Evolutionary conservation across 768 basidiomycete species (phyloP), one percentile per base, ranked within the genome.

Genomic region (Leccinum barrowsii): DNA sequence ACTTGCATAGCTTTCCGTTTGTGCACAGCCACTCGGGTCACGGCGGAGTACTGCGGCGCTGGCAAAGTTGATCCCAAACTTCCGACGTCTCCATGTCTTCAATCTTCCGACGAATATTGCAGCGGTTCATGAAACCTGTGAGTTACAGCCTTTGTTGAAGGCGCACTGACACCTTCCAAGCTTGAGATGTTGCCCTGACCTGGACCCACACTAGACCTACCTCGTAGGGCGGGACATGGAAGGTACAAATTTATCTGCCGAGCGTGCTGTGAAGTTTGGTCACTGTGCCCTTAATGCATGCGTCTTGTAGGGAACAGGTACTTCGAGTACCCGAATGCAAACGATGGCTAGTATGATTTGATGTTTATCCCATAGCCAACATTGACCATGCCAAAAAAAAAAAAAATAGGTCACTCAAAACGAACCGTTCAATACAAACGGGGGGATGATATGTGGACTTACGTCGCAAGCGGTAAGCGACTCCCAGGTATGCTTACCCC

Each of bases 361-460:
- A 7, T 40, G 51, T 50, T 37, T 2, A 6, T 59, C 8, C 17
- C n/a, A 8, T 28, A 1, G 35, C 26, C 21, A 30, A 12, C 5
- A 28, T 46, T 54, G 13, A 67, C 40, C 15, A 11, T 54, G 1
- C 28, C 19, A 52, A 78, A 68, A 74, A 8, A n/a, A n/a, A n/a
- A 28, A 51, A 26, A 75, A n/a, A 10, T 4, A 54, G 70, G 73
- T 22, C 73, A 84, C 17, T 71, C 83, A 1, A 85, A 80, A 68
- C 81, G 89, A 4, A 82, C 77, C 1, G 83, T 91, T 8, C 80
- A 83, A 63, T 91, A 90, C 62, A 68, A 67, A 46, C 68, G 77
- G 7, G 72, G 75, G 0, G 77, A 80, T 8, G 83, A 85, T 56
- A 78, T 87, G 74, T 85, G 82, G 81, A 72, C 80, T 5, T 86